A percentile compares a stretch with the other conserved stretches of the same genome.
Evolutionary conservation across 148 eudicot genomes (phyloP).

Genomic region (Cornus kousa): DNA sequence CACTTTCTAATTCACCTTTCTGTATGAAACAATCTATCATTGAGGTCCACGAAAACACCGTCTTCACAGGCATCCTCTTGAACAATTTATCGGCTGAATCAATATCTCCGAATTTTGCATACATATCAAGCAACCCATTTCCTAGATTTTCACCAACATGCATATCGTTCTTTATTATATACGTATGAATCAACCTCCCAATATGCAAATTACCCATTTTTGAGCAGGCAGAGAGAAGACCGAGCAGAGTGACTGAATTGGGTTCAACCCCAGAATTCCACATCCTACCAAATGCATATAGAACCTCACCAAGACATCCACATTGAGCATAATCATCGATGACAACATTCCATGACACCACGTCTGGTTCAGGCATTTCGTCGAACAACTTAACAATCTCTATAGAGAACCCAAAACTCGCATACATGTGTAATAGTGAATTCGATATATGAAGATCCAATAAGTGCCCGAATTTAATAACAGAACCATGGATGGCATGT

Average conservation of each 20-base stretch:
- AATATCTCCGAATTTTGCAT: constrained; percentile 11
- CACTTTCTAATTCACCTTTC: constrained; percentile 1
- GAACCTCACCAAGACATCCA: constrained; percentile 9
- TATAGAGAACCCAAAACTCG: background rate
- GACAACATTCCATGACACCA: constrained; percentile 10
- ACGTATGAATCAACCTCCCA: constrained; percentile 7
- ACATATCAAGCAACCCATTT: constrained; percentile 16
- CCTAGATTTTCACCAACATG: constrained; percentile 7
- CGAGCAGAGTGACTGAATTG: constrained; percentile 7
- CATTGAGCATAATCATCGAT: constrained; percentile 13
- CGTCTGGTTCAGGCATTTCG: constrained; percentile 13
- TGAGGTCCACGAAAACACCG: constrained; percentile 11
- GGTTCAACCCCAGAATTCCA: background rate
- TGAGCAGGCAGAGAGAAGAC: constrained; percentile 10
- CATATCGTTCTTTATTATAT: background rate
- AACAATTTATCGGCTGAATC: constrained; percentile 13
- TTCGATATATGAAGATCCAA: constrained; percentile 9
- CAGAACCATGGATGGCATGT: background rate
- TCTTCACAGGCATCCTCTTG: background rate
- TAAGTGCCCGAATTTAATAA: background rate
- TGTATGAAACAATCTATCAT: constrained; percentile 5
- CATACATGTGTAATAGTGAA: constrained; percentile 11
- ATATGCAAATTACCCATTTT: background rate
- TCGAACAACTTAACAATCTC: constrained; percentile 2
- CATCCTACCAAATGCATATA: background rate